Percentiles rank a stretch among this genome's conserved stretches.
phyloP scores from a whole-genome alignment of 2,329 filamentous ascomycete genomes.

The Penicillium sp. region DNA sequence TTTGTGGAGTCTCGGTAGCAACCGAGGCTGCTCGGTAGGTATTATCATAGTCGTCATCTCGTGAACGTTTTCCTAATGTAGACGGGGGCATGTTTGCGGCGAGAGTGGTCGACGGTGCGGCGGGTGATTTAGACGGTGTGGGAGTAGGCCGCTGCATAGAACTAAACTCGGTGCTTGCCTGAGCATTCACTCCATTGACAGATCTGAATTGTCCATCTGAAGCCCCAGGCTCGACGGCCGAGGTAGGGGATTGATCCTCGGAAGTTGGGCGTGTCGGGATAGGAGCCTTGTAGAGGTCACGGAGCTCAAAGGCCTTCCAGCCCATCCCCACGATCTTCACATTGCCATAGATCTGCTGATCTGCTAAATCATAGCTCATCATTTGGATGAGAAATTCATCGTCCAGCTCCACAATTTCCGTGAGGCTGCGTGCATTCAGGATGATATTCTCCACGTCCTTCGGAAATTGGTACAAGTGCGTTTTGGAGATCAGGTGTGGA shows the following conservation, averaged over 20 bases:
- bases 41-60: constrained; percentile 24
- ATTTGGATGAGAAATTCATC: constrained; percentile 39
- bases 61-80: constrained; percentile 31
- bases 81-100: constrained; percentile 19
- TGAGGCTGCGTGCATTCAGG: constrained; percentile 30
- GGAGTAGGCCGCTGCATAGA: background rate
- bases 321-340: constrained; percentile 45
- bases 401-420: constrained; percentile 44
- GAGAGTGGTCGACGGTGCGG: background rate
- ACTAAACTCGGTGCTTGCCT: background rate
- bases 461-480: background rate
- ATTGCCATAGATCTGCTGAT: constrained; percentile 37
- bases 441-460: constrained; percentile 16
- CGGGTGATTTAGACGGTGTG: background rate
- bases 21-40: background rate
- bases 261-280: constrained; percentile 13
- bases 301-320: constrained; percentile 45
- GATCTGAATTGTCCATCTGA: background rate
- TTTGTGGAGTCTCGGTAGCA: background rate
- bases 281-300: constrained; percentile 42
- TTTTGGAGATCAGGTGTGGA: background rate
- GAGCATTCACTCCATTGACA: background rate
- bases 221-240: constrained; percentile 16
- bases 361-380: constrained; percentile 37
- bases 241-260: constrained; percentile 22